A percentile compares a stretch with the other conserved stretches of the same genome.
Evolutionary conservation across 2,329 filamentous ascomycete genomes (phyloP).

Genomic region (Lecanoromycetidae sp.): DNA sequence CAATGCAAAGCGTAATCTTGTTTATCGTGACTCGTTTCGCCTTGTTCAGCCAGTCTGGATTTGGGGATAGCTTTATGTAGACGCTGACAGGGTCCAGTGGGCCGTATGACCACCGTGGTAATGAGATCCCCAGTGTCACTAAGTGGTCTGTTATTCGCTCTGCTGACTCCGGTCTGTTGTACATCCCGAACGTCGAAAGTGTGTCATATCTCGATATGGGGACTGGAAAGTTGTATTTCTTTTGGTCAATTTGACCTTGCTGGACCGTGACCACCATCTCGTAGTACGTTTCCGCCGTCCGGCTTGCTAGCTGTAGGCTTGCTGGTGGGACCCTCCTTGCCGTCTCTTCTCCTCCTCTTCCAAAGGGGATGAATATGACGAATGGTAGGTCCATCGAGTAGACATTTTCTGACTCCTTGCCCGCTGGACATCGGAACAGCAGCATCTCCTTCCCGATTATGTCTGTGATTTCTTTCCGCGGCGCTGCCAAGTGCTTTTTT

Average conservation of each 20-base stretch:
- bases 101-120: slow-evolving; percentile 93
- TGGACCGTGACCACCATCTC: slow-evolving; percentile 94
- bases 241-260: slow-evolving; percentile 74
- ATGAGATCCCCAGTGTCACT: slow-evolving; percentile 78
- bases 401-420: slow-evolving; percentile 75
- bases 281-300: slow-evolving; percentile 94
- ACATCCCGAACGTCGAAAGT: slow-evolving; percentile 97
- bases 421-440: slow-evolving; percentile 72
- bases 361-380: slow-evolving; percentile 92
- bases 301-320: slow-evolving; percentile 75
- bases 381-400: slow-evolving; percentile 96
- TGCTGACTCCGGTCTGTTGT: slow-evolving; percentile 85
- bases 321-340: slow-evolving; percentile 84
- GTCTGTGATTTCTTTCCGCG: slow-evolving; percentile 80
- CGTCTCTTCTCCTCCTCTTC: slow-evolving; percentile 77
- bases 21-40: slow-evolving; percentile 85
- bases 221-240: slow-evolving; percentile 82
- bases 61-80: slow-evolving; percentile 87
- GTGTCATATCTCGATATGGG: slow-evolving; percentile 91
- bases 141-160: slow-evolving; percentile 79
- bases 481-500: slow-evolving; percentile 81
- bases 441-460: slow-evolving; percentile 93
- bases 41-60: slow-evolving; percentile 81
- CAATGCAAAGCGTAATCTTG: slow-evolving; percentile 84
- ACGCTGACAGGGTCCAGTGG: slow-evolving; percentile 90